phyloP scores from a whole-genome alignment of 805 yeast genomes.

The Spencermartinsiella europaea region DNA sequence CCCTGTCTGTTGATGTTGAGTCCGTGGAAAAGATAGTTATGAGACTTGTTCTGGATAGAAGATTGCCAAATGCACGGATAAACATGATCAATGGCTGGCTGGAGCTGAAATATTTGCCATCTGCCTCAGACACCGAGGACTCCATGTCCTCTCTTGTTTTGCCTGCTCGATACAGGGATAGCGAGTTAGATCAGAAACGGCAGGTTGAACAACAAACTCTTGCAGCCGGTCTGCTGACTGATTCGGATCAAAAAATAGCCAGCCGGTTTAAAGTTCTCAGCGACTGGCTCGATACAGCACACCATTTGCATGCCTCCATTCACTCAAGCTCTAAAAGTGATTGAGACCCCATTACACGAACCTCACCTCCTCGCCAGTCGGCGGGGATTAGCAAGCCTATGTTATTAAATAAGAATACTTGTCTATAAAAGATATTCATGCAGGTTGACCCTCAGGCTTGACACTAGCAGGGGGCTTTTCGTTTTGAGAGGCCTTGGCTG shows the following conservation, averaged over 20 bases:
- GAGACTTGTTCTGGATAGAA: constrained; percentile 27
- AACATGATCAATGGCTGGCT: constrained; percentile 19
- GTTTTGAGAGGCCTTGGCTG: background rate
- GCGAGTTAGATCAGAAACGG: constrained; percentile 6
- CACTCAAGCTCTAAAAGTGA: too few relatives aligned
- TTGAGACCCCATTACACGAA: too few relatives aligned
- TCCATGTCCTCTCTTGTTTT: background rate
- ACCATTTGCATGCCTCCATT: constrained; percentile 1
- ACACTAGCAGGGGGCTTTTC: background rate
- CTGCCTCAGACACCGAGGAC: background rate
- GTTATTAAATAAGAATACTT: too few relatives aligned
- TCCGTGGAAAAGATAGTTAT: constrained; percentile 22
- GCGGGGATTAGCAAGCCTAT: too few relatives aligned
- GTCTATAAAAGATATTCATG: too few relatives aligned
- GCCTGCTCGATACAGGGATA: constrained; percentile 12
- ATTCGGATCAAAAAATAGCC: background rate
- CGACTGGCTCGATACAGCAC: background rate
- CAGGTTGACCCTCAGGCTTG: too few relatives aligned
- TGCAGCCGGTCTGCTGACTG: background rate
- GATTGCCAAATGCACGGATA: constrained; percentile 26
- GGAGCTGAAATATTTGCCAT: background rate
- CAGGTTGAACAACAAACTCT: constrained; percentile 14
- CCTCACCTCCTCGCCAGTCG: too few relatives aligned
- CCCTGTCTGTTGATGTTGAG: constrained; percentile 18
- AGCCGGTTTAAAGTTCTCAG: constrained; percentile 1